phyloP scores from a whole-genome alignment of 106 monocot species.

The Dendrobium nobile region DNA sequence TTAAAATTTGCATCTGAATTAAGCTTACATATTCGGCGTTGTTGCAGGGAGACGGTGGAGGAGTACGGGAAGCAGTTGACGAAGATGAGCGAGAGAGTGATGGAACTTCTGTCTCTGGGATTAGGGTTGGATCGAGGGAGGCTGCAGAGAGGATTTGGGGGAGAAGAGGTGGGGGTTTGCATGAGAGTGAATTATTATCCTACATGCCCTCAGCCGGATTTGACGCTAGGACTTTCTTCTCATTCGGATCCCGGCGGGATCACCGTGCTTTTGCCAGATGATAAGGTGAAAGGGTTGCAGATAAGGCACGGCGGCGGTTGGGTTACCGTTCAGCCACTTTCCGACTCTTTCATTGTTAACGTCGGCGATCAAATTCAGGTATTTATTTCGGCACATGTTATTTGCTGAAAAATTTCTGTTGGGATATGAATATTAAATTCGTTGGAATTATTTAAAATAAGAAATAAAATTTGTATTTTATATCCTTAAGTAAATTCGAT shows the following conservation, averaged over 20 bases:
- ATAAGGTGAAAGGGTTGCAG: constrained; percentile 36
- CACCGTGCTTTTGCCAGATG: constrained; percentile 40
- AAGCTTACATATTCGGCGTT: background rate
- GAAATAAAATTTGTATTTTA: no score
- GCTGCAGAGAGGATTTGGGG: constrained; percentile 28
- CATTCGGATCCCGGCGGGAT: constrained; percentile 50
- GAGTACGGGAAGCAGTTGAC: constrained; percentile 28
- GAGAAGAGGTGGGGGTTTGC: constrained; percentile 15
- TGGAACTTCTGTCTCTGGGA: constrained; percentile 25
- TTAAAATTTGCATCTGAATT: no score
- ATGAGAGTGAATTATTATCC: constrained; percentile 48
- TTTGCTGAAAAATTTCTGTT: no score
- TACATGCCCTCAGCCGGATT: constrained; percentile 52
- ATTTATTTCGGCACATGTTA: background rate
- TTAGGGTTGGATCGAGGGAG: constrained; percentile 18
- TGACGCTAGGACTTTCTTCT: constrained; percentile 42
- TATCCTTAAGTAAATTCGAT: no score
- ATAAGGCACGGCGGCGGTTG: constrained; percentile 23
- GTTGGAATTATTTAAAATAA: no score
- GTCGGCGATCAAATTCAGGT: constrained; percentile 52
- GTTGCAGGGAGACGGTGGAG: constrained; percentile 22
- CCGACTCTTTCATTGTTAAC: constrained; percentile 43
- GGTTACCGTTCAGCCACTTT: constrained; percentile 31
- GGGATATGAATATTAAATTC: no score
- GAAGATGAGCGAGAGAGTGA: constrained; percentile 22